Conservation (phyloP, 768 basidiomycete genomes). For the Leccinum rimulosum region DNA sequence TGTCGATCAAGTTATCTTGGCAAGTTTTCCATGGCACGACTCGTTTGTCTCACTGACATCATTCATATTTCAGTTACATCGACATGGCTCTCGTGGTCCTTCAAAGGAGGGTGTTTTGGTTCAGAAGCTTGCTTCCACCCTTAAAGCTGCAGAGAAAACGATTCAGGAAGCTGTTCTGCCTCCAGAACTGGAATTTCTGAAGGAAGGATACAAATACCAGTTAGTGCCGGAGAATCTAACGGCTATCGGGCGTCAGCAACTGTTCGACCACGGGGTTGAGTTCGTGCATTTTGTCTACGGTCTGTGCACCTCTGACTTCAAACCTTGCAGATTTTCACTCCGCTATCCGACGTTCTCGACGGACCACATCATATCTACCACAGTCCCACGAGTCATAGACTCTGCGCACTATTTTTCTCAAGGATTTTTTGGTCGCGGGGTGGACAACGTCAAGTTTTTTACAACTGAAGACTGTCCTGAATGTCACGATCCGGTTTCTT, state of each 20-base stretch:
- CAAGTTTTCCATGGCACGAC: constrained; percentile 12
- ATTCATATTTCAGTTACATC: constrained; percentile 32
- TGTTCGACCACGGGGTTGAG: constrained; percentile 42
- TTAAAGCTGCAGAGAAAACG: constrained; percentile 20
- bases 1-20: constrained; percentile 41
- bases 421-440: constrained; percentile 37
- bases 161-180: constrained; percentile 33
- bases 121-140: constrained; percentile 31
- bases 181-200: constrained; percentile 34
- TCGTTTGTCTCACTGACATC: background rate
- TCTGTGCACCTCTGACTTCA: background rate
- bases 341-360: constrained; percentile 21
- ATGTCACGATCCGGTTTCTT: constrained; percentile 30
- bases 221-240: constrained; percentile 38
- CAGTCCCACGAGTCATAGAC: constrained; percentile 33
- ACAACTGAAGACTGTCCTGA: constrained; percentile 31
- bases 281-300: constrained; percentile 14
- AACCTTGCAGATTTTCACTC: constrained; percentile 17
- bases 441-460: constrained; percentile 23
- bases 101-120: constrained; percentile 28
- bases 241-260: constrained; percentile 33
- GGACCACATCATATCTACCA: constrained; percentile 12
- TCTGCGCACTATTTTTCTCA: constrained; percentile 40
- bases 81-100: constrained; percentile 43
- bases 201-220: constrained; percentile 33